phyloP scores from a whole-genome alignment of 352 stramenopile genomes.

The Albugo candida region DNA sequence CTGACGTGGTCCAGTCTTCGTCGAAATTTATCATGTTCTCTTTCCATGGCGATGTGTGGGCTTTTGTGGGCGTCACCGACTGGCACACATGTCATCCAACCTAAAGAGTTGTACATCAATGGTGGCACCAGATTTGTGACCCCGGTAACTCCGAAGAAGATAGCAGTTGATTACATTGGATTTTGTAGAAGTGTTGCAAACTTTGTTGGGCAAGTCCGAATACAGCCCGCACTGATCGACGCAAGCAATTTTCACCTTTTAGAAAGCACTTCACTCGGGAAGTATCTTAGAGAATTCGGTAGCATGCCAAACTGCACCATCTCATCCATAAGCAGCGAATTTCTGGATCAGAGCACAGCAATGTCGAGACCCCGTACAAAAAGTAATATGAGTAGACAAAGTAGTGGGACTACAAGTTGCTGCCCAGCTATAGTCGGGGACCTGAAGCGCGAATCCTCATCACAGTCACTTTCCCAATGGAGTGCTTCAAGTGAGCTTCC shows the following conservation, averaged over 20 bases:
- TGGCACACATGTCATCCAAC: conserved; percentile 38
- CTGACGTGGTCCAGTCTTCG: conserved; percentile 59
- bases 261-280: conserved; percentile 25
- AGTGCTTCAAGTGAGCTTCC: too few relatives aligned
- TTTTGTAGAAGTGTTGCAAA: conserved; percentile 21
- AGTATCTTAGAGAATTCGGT: conserved; percentile 37
- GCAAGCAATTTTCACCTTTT: conserved; percentile 17
- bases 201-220: conserved; percentile 22
- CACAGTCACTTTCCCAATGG: too few relatives aligned
- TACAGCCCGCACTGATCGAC: conserved; percentile 28
- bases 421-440: too few relatives aligned
- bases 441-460: too few relatives aligned
- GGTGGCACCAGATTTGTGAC: conserved; percentile 14
- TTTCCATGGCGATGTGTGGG: conserved; percentile 43
- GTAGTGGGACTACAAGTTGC: conserved; percentile 1
- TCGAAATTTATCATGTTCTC: conserved; percentile 27
- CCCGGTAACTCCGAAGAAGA: conserved; percentile 16
- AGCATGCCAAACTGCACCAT: background rate
- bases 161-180: conserved; percentile 28
- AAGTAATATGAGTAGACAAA: conserved; percentile 16
- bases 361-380: conserved; percentile 6
- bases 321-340: too few relatives aligned
- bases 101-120: conserved; percentile 18
- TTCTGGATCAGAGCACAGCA: too few relatives aligned
- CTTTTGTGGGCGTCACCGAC: conserved; percentile 20